These are phyloP conservation scores for Chiua sp. DNA, from an alignment of 1,284 basidiomycete species.

Conservation along the genomic window DNA sequence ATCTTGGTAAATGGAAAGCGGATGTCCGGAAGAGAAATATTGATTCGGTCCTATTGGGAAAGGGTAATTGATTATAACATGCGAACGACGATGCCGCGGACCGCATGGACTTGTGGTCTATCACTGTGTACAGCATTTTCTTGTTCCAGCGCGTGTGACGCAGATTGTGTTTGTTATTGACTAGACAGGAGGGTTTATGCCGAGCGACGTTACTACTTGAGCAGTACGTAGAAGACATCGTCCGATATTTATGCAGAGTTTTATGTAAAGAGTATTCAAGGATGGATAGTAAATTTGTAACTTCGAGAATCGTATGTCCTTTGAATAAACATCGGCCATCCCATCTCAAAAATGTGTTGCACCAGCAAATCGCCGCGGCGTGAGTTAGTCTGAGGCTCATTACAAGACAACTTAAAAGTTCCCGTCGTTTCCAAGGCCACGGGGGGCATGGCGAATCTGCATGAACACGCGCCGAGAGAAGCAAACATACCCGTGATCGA, in stretches of 20 bases:
- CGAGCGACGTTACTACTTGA: too few species aligned
- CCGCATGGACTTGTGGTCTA: slow-evolving; percentile 2
- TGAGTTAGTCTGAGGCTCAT: too few species aligned
- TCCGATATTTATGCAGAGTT: slow-evolving; percentile 6
- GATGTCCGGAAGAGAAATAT: not conserved
- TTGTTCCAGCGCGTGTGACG: slow-evolving; percentile 7
- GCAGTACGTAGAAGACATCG: slow-evolving; percentile 48
- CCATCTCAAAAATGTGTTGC: slow-evolving; percentile 79
- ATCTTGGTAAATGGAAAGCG: not conserved
- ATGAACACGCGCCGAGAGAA: not conserved
- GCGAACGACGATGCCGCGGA: not conserved
- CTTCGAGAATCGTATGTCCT: slow-evolving; percentile 37
- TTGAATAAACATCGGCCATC: slow-evolving; percentile 63
- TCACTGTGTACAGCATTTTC: slow-evolving; percentile 12
- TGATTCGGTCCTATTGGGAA: slow-evolving; percentile 6
- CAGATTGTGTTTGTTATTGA: not conserved
- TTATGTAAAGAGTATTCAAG: too few species aligned
- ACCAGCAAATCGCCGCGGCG: too few species aligned
- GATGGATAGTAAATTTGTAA: too few species aligned
- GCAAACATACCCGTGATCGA: not conserved
- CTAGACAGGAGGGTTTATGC: not conserved
- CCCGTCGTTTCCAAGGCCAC: too few species aligned
- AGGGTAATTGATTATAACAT: not conserved
- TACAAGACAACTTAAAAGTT: too few species aligned
- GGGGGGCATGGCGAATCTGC: slow-evolving; percentile 57